Evolutionary conservation across 2,329 filamentous ascomycete species (phyloP), one percentile per base, ranked within the genome.

Genomic region (Didymella exigua): DNA sequence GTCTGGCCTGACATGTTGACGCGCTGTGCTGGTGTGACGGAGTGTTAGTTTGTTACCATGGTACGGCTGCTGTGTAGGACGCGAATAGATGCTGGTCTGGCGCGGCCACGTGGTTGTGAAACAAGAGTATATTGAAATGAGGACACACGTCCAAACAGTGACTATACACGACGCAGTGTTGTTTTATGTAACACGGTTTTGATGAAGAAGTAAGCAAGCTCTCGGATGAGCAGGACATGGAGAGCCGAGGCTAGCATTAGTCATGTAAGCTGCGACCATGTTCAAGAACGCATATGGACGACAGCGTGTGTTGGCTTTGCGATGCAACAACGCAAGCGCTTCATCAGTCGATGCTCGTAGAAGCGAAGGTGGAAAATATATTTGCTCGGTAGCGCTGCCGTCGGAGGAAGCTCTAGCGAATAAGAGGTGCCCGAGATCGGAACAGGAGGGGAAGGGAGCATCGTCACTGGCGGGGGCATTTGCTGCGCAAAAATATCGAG

Each of bases 401-500:
- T 21, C 24, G 40, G 30, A 49, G 52, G 52, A 49, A 51, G 45
- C 45, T 50, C 31, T 48, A 44, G 55, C 50, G 55, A 49, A 55
- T 50, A 26, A 24, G 45, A 37, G 16, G 26, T 11, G 27, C 26
- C 34, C 56, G 61, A 58, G 44, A 54, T 53, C 49, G 49, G 54
- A 48, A 49, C 48, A 30, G 37, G 54, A 57, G 55, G 49, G 47
- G 44, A 38, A 56, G 21, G 36, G 13, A 47, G 48, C 46, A 50
- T 56, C 54, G 54, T 56, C 54, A 56, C 47, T 54, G 62, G 63
- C 47, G 63, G 64, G 64, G 61, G 65, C 63, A 66, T 60, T 44
- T 44, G 45, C 51, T 40, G 51, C 45, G 51, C 46, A 55, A 60
- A 61, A 69, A 59, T 55, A 64, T 61, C 51, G n/a, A 60, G 51